Percentiles rank a stretch among this genome's conserved stretches.
phyloP scores from a whole-genome alignment of 2,329 filamentous ascomycete species.

The Phyllosticta citriasiana region DNA sequence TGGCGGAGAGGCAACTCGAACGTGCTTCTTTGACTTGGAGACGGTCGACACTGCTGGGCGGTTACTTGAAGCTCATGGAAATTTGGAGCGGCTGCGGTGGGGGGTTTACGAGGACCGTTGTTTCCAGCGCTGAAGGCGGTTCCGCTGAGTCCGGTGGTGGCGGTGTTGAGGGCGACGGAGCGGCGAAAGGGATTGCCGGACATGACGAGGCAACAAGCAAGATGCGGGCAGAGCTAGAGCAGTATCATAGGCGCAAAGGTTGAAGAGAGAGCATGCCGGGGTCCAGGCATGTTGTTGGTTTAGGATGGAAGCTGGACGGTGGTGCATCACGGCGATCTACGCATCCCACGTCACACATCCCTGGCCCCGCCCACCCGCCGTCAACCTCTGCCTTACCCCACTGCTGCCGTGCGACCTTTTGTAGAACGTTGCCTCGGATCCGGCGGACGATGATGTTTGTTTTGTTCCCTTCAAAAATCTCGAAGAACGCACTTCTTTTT shows the following conservation, averaged over 20 bases:
- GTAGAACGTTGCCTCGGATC: neutral
- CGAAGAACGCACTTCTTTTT: too few relatives aligned
- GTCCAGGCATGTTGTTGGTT: neutral
- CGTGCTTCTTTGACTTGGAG: constrained; percentile 10
- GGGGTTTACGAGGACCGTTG: neutral
- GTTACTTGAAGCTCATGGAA: neutral
- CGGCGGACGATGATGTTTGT: neutral
- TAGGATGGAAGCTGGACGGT: neutral
- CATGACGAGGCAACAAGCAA: constrained; percentile 19
- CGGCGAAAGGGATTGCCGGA: constrained; percentile 31
- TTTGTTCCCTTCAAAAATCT: neutral
- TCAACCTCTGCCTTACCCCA: neutral
- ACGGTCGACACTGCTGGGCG: neutral
- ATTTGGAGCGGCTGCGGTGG: neutral
- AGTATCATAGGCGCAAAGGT: constrained; percentile 2
- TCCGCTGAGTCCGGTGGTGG: neutral
- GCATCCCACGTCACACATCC: constrained; percentile 10
- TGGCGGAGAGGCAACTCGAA: constrained; percentile 42
- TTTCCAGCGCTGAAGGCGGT: neutral
- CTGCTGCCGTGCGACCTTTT: neutral
- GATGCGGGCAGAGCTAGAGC: constrained; percentile 4
- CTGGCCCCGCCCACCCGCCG: neutral
- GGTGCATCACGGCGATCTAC: constrained; percentile 5
- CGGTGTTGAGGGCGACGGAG: constrained; percentile 15
- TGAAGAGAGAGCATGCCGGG: constrained; percentile 1